phyloP scores from a whole-genome alignment of 495 filamentous ascomycete species.

The Hypoxylon crocopeplum region DNA sequence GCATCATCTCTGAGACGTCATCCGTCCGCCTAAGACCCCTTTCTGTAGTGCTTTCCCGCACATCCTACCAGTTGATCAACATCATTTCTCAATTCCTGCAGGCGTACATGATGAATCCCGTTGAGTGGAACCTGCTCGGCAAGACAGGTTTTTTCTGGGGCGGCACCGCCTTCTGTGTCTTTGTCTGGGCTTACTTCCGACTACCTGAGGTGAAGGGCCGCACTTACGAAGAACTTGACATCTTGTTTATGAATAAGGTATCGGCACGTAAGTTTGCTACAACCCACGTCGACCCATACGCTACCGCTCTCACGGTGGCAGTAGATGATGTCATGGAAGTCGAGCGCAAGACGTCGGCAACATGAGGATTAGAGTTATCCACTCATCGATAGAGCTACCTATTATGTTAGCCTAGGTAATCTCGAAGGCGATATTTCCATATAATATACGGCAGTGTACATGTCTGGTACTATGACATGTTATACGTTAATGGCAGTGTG shows the following conservation, averaged over 20 bases:
- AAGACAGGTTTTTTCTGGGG: slow-evolving; percentile 59
- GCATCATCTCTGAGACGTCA: slow-evolving; percentile 59
- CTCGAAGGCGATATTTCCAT: too few species aligned
- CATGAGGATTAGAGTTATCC: not conserved
- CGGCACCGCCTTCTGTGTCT: slow-evolving; percentile 50
- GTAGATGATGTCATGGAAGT: slow-evolving; percentile 7
- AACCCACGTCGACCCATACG: slow-evolving; percentile 39
- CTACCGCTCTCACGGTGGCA: not conserved
- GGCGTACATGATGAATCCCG: slow-evolving; percentile 58
- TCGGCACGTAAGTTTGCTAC: slow-evolving; percentile 50
- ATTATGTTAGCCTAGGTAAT: too few species aligned
- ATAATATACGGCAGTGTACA: too few species aligned
- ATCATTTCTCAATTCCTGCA: slow-evolving; percentile 67
- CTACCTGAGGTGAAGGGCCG: slow-evolving; percentile 43
- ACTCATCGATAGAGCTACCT: too few species aligned
- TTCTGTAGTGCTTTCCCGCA: slow-evolving; percentile 60
- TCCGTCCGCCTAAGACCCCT: slow-evolving; percentile 56
- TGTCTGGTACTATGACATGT: too few species aligned
- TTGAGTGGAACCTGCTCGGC: slow-evolving; percentile 50
- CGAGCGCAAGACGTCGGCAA: slow-evolving; percentile 5
- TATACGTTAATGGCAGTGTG: too few species aligned
- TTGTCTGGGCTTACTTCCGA: slow-evolving; percentile 40
- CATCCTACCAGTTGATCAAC: slow-evolving; percentile 62
- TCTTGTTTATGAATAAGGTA: slow-evolving; percentile 56
- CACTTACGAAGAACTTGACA: slow-evolving; percentile 59